Base-by-base conservation (phyloP, 2,329 filamentous ascomycete genomes). In the Aspergillus tanneri region DNA sequence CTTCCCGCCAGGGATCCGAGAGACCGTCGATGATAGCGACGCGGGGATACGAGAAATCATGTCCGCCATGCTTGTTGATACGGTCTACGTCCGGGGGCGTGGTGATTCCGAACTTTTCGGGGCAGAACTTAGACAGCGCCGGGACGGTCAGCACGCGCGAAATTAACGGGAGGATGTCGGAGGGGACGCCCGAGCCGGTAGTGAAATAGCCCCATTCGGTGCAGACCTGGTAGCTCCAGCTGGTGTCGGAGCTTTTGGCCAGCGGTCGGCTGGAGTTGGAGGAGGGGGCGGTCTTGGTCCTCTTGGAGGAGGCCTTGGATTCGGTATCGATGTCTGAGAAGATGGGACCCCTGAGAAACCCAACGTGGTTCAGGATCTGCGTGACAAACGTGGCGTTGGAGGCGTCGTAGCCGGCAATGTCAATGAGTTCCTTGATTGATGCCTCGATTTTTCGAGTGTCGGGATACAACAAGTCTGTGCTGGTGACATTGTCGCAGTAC, bases 1-100 rank as follows among this genome's bases (percentile, higher is more conserved):
- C 87, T 0, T 83, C 81, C 14, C 85, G 80, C 90, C 90, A 95
- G 0, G 89, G 88, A 62, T 95, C 90, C 47, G 82, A 81, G 53
- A 88, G 80, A 22, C 89, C 89, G 53, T 90, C 88, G 30, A 95
- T 74, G 39, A 88, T 79, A 2, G 90, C 90, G 0, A 95, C 79
- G 2, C 89, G 84, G 1, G 85, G 80, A 63, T 89, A 90, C 37
- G 80, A 79, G 58, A 93, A 85, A 64, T 80, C 72, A 67, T 84
- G 87, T 10, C 83, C 87, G 34, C 90, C 90, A 54, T 87, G 85
- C 62, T 85, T 83, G 74, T 95, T 93, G 67, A 93, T 83, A 1
- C 75, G 74, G 1, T 82, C 76, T 0, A 85, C 71, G 43, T 90
- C 75, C 0, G 89, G 79, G 0, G 79, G 80, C 0, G 72, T 67